phyloP scores from a whole-genome alignment of 306 rosid genomes.

The Abrus pulchellus region DNA sequence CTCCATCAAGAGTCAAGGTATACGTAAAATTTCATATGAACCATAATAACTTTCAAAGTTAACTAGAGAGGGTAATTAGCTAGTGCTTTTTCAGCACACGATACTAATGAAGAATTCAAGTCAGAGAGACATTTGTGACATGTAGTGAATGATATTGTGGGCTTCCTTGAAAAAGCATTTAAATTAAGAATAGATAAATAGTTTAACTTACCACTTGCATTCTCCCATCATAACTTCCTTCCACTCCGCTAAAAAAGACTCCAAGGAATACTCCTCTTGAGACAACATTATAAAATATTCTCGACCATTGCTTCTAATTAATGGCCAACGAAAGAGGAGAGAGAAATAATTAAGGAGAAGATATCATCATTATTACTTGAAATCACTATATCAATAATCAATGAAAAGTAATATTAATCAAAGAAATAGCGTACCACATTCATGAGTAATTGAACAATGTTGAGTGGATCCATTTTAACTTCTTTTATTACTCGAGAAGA shows the following conservation, averaged over 20 bases:
- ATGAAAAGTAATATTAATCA: not conserved
- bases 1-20: too few relatives aligned
- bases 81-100: not conserved
- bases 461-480: constrained; percentile 38
- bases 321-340: not conserved
- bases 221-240: constrained; percentile 52
- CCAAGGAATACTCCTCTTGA: constrained; percentile 46
- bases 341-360: not conserved
- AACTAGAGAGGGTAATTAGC: not conserved
- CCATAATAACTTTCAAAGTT: not conserved
- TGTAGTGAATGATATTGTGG: not conserved
- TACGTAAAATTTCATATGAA: not conserved
- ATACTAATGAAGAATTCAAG: too few relatives aligned
- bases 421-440: constrained; percentile 46
- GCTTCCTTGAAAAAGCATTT: not conserved
- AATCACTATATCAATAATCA: not conserved
- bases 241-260: constrained; percentile 39
- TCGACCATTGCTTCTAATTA: constrained; percentile 54
- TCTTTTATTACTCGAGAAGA: constrained; percentile 48
- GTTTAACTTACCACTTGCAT: constrained; percentile 57
- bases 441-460: constrained; percentile 55
- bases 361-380: not conserved
- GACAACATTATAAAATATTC: constrained; percentile 49
- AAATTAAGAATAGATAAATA: not conserved
- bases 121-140: not conserved